Evolutionary conservation across 768 basidiomycete genomes (phyloP).

Genomic region (Suillus brevipes): DNA sequence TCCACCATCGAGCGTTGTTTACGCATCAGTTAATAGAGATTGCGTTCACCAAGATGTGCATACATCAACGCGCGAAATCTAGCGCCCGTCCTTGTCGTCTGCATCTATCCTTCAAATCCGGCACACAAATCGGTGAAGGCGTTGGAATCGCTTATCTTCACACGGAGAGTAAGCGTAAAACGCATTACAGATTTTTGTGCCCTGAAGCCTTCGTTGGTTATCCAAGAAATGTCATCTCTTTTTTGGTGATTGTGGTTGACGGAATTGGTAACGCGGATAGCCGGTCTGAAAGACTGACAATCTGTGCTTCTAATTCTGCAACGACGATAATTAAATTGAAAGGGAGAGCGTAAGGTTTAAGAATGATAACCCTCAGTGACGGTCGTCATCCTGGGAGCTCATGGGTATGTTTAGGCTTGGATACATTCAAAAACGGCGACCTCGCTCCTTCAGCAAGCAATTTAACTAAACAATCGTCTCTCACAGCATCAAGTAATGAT

Average conservation of each 20-base stretch:
- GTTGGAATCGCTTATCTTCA: slow-evolving; percentile 48
- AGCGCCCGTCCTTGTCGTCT: slow-evolving; percentile 48
- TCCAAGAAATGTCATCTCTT: slow-evolving; percentile 38
- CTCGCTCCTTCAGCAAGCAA: neutral
- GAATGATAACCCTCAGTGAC: neutral
- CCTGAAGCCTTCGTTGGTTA: slow-evolving; percentile 49
- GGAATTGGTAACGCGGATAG: neutral
- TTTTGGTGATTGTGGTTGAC: neutral
- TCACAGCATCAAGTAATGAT: neutral
- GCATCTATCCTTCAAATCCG: slow-evolving; percentile 51
- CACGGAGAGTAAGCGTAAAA: slow-evolving; percentile 47
- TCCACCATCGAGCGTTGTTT: slow-evolving; percentile 35
- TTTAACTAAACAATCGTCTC: neutral
- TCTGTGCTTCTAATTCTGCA: neutral
- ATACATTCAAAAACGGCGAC: neutral
- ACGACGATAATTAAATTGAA: neutral
- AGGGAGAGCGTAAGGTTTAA: neutral
- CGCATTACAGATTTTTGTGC: slow-evolving; percentile 50
- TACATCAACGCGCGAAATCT: slow-evolving; percentile 20
- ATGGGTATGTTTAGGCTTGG: neutral
- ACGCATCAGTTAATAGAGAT: slow-evolving; percentile 30
- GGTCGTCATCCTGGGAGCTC: neutral
- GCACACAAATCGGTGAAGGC: slow-evolving; percentile 42
- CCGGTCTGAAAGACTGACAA: neutral
- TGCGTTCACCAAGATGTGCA: slow-evolving; percentile 20